phyloP scores from a whole-genome alignment of 352 stramenopile genomes.

The Thalassiosira exigua region DNA sequence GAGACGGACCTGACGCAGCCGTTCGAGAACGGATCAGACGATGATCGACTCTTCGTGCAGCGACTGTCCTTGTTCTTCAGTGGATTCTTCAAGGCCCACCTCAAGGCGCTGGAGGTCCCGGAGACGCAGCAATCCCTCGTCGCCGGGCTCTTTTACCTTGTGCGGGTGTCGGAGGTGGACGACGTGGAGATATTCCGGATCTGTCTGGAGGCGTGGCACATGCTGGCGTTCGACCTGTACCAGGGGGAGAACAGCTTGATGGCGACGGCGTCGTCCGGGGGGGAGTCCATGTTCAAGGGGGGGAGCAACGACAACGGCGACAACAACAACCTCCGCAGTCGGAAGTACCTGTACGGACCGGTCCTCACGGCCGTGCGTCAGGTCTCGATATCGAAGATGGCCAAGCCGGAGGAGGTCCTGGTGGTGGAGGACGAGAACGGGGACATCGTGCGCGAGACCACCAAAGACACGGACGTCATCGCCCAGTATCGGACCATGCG shows the following conservation, averaged over 20 bases:
- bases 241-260: slow-evolving; percentile 86
- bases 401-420: slow-evolving; percentile 99
- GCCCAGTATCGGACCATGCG: slow-evolving; percentile 99
- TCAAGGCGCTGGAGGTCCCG: slow-evolving; percentile 92
- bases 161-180: slow-evolving; percentile 88
- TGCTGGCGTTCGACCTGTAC: slow-evolving; percentile 96
- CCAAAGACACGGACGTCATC: slow-evolving; percentile 98
- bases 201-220: slow-evolving; percentile 98
- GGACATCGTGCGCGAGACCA: slow-evolving; percentile 94
- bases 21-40: slow-evolving; percentile 91
- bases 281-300: slow-evolving; percentile 8
- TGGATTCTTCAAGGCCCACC: slow-evolving; percentile 92
- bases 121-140: slow-evolving; percentile 92
- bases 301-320: too few species aligned
- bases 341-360: slow-evolving; percentile 78
- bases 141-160: slow-evolving; percentile 88
- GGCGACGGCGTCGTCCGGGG: slow-evolving; percentile 44
- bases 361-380: slow-evolving; percentile 95
- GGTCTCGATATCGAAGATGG: slow-evolving; percentile 99
- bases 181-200: slow-evolving; percentile 98
- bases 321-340: slow-evolving; percentile 46
- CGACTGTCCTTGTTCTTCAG: slow-evolving; percentile 97
- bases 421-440: slow-evolving; percentile 99
- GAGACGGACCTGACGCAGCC: slow-evolving; percentile 86
- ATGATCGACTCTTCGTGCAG: slow-evolving; percentile 97